Base-by-base conservation (phyloP, 1,284 basidiomycete species). In the Cyathus olla region DNA sequence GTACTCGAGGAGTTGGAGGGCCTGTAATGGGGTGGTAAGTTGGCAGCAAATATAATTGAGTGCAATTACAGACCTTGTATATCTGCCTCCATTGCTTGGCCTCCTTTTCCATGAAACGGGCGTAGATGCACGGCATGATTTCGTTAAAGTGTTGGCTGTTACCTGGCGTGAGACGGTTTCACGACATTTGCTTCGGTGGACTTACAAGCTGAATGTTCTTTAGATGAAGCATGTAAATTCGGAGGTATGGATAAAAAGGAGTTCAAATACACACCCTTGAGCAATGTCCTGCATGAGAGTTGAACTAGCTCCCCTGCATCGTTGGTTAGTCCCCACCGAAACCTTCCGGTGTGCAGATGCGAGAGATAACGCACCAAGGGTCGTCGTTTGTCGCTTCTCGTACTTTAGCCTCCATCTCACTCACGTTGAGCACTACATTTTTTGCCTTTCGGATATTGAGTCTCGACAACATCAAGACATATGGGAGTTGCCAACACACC, bases 241-340 rank as follows among this genome's bases (percentile, higher is more conserved):
- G 46, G 21, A 27, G n/a, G 31, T 11, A 24, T 48, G n/a, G 19
- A 26, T 19, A 17, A 59, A 49, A 31, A 31, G 29, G 35, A 49
- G 31, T n/a, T n/a, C n/a, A n/a, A 27, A 35, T 15, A 71, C 77
- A 47, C 67, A 96, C 95, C 94, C 95, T 85, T 94, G 91, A 6
- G 97, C 96, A 71, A 99, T 99, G 74, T 99, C 97, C 76, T 97
- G 95, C 97, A 99, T 99, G 75, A 99, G 82, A 22, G 97, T 98
- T 56, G 97, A 98, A 73, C 95, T 97, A 64, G 98, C 97, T 27
- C 98, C 97, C 97, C 96, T 97, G 72, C 65, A 66, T 61, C 60
- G n/a, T n/a, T n/a, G n/a, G n/a, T n/a, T n/a, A n/a, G n/a, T n/a
- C n/a, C n/a, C n/a, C n/a, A n/a, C n/a, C n/a, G n/a, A n/a, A n/a